Evolutionary conservation across 306 rosid genomes (phyloP), one percentile per base, ranked within the genome.

Genomic region (Gleditsia sinensis): DNA sequence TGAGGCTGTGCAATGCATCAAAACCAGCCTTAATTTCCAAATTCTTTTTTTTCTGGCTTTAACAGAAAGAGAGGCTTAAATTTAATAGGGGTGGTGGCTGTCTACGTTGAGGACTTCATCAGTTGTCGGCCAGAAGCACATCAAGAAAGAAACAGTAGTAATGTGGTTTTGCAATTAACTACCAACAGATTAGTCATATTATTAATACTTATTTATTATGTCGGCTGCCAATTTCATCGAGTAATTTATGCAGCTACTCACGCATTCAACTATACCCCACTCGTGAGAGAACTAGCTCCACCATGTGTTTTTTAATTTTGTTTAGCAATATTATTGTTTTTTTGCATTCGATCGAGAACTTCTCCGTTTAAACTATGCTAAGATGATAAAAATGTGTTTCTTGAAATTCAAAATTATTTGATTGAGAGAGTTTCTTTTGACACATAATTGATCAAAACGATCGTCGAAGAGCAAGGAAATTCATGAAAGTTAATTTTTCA

Each of bases 81-180:
- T 50, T 20, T 20, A 28, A 43, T 16, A 7, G 13, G 13, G 54
- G 14, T 23, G 34, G 70, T 24, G 54, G 32, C 16, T 25, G 39
- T 57, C 40, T 28, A 14, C 2, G 19, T 57, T 30, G 9, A 16
- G 42, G 12, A 30, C 42, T 65, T 33, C 48, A 70, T 67, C 28
- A 55, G 39, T 55, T 78, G 75, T 78, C 72, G 69, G 78, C 57
- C 21, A 14, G 17, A 34, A 40, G 46, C 56, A 13, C 64, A 33
- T 51, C 54, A 65, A 71, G 0, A 0, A 24, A 20, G 61, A 61
- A 48, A 50, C 33, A 17, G 2, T 23, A 48, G 4, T 39, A 20
- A 6, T 55, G 12, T 28, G 10, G 19, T 45, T 42, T 53, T 10
- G 28, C 43, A n/a, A 19, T 20, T 28, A 68, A 34, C 40, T 36